phyloP scores from a whole-genome alignment of 208 protist genomes.

The Herpetomonas muscarum region DNA sequence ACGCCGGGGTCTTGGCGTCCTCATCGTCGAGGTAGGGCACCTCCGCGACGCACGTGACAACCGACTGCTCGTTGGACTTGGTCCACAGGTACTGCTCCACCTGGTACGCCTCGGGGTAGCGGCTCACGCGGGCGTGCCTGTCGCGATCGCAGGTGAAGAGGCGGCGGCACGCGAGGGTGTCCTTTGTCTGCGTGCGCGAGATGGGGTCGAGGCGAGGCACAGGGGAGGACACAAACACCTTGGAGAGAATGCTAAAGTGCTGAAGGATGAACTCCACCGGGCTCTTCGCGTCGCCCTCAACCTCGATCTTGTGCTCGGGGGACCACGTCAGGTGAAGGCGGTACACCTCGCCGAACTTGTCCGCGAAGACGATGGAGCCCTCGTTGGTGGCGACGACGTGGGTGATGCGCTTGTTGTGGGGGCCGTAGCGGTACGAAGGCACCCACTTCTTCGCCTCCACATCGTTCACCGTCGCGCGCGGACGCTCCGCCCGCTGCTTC shows the following conservation, averaged over 20 bases:
- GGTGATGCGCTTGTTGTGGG: conserved; percentile 82
- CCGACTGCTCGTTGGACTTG: conserved; percentile 27
- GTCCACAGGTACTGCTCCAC: conserved; percentile 86
- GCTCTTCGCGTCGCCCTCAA: conserved; percentile 29
- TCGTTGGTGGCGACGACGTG: conserved; percentile 48
- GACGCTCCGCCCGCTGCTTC: conserved; percentile 7
- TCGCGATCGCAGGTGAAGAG: conserved; percentile 87
- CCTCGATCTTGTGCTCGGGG: conserved; percentile 43
- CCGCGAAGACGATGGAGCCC: conserved; percentile 72
- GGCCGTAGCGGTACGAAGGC: conserved; percentile 64
- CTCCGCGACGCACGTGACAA: conserved; percentile 70
- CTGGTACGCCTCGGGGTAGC: conserved; percentile 70
- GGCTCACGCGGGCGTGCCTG: conserved; percentile 68
- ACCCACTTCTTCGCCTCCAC: conserved; percentile 27
- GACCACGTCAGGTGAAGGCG: conserved; percentile 54
- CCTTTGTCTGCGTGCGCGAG: conserved; percentile 19
- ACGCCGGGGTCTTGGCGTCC: conserved; percentile 5
- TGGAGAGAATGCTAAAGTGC: conserved; percentile 82
- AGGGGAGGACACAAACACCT: conserved; percentile 52
- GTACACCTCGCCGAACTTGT: conserved; percentile 90
- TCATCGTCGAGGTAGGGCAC: conserved; percentile 35
- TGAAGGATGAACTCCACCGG: conserved; percentile 65
- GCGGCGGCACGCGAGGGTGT: conserved; percentile 30
- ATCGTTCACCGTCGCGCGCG: not conserved
- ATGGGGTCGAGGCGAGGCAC: conserved; percentile 37